Base-by-base conservation (phyloP, 192 early-diverging fungal genomes). In the Diversispora epigaea region DNA sequence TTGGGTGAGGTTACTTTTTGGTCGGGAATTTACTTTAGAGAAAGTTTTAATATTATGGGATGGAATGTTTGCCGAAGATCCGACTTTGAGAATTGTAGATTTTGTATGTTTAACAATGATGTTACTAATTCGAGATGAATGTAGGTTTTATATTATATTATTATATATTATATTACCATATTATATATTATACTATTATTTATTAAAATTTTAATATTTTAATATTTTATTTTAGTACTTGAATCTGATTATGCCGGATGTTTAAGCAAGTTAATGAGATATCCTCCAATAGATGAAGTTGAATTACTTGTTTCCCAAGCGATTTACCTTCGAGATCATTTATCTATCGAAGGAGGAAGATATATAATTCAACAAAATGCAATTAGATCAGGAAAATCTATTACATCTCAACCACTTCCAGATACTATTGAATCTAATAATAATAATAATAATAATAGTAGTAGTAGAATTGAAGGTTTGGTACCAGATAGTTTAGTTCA, bases 1-100 rank as follows among this genome's bases (percentile, higher is more conserved):
- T 17, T 98, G 96, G 96, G 83, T 96, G 61, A 86, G 96, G 46
- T 81, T 98, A 44, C 85, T 98, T 10, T 98, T 96, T 86, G 91
- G 93, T 14, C 82, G 96, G 41, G 96, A 98, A 80, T 91, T 98
- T 56, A 68, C 86, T 4, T 84, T 96, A 22, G 76, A 86, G 6
- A 80, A 93, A 25, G 80, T 94, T 17, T 65, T 95, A 15, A 62
- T 63, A n/a, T 80, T 98, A 22, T 98, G 96, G 96, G 95, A 96
- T 69, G 90, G 89, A n/a, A 83, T 98, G 32, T 91, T 97, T 81
- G 92, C 93, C 14, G 89, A 96, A 63, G 91, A 92, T 77, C 79
- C 86, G 3, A 88, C 88, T 32, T 79, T 96, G 40, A 85, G 86
- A 21, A 86, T 96, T 45, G 92, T 90, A 10, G 94, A 96, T 55